A percentile compares a stretch with the other conserved stretches of the same genome.
These are phyloP conservation scores for Wickerhamiella slavikovae DNA, from an alignment of 805 yeast genomes.

Conservation along the genomic window DNA sequence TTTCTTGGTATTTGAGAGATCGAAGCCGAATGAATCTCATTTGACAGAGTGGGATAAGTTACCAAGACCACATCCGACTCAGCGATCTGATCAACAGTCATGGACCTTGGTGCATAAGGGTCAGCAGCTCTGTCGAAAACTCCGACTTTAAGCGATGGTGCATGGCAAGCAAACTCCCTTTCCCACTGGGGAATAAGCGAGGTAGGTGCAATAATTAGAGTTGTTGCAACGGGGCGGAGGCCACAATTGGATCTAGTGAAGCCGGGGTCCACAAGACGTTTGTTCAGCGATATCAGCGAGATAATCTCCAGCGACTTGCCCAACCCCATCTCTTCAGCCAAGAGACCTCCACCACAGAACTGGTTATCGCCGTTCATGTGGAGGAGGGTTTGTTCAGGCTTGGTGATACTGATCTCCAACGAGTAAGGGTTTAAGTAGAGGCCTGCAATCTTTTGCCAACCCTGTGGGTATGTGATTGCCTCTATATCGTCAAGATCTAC, in stretches of 20 bases:
- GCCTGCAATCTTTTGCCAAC: slow-evolving; percentile 9
- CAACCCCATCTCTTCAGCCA: slow-evolving; percentile 93
- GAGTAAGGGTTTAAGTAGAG: slow-evolving; percentile 15
- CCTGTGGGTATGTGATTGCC: too few species aligned
- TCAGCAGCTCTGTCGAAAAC: slow-evolving; percentile 38
- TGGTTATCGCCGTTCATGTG: too few species aligned
- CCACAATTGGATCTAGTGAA: slow-evolving; percentile 19
- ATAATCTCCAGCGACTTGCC: slow-evolving; percentile 85
- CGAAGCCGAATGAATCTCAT: slow-evolving; percentile 61
- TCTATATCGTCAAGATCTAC: too few species aligned
- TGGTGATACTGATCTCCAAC: slow-evolving; percentile 1
- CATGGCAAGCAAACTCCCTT: slow-evolving; percentile 39
- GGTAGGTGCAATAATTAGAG: slow-evolving; percentile 71
- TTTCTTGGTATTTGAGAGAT: slow-evolving; percentile 37
- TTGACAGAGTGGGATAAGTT: slow-evolving; percentile 49
- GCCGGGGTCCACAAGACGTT: slow-evolving; percentile 17
- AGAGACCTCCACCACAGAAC: slow-evolving; percentile 35
- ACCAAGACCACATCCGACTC: slow-evolving; percentile 62
- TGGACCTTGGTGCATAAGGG: too few species aligned
- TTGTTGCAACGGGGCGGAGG: slow-evolving; percentile 38
- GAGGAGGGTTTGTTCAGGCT: slow-evolving; percentile 4
- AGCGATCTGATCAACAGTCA: slow-evolving; percentile 31
- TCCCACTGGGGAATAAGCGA: slow-evolving; percentile 76
- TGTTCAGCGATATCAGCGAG: slow-evolving; percentile 41
- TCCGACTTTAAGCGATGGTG: slow-evolving; percentile 40